Evolutionary conservation across 1,284 basidiomycete genomes (phyloP), one percentile per base, ranked within the genome.

Genomic region (Sporisorium iseilematis-ciliati): DNA sequence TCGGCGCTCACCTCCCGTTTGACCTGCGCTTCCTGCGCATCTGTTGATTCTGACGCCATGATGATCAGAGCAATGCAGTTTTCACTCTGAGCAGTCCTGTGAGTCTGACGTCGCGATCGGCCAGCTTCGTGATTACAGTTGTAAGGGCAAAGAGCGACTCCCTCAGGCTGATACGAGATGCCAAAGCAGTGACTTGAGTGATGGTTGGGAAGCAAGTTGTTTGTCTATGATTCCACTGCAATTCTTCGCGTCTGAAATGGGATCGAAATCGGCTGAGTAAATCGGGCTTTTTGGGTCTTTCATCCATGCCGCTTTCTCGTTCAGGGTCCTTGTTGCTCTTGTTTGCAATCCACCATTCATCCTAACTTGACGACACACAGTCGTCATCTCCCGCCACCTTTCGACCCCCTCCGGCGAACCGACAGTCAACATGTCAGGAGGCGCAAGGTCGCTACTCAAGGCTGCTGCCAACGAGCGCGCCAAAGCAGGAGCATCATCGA

Each of bases 381-480:
- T 8, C 8, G 29, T 5, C n/a, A n/a, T n/a, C n/a, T n/a, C n/a
- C 29, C 48, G 42, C 3, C 46, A 8, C 20, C 2, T 20, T 21
- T 20, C n/a, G 41, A 18, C 41, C 14, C 35, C 35, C 8, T 20
- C 41, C 18, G n/a, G 35, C 35, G 12, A 3, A 38, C 7, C 41
- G 7, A 29, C 35, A 29, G 12, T 42, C 6, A 35, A 5, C 41
- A 76, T 76, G 74, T n/a, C 73, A 18, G 25, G 57, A 4, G 77
- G 78, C 52, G 79, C 74, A 50, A 70, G 79, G 42, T 54, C 64
- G 3, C 75, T 80, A 1, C 74, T 80, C 7, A 61, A 72, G 38
- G 67, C 68, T 14, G 70, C 64, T 8, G 64, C 79, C 0, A 56
- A 59, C 31, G 67, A 75, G 60, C 65, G 75, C 11, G 56, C 50